These are phyloP conservation scores for Hymenoscyphus linearis DNA, from an alignment of 2,329 filamentous ascomycete species.

Conservation along the genomic window DNA sequence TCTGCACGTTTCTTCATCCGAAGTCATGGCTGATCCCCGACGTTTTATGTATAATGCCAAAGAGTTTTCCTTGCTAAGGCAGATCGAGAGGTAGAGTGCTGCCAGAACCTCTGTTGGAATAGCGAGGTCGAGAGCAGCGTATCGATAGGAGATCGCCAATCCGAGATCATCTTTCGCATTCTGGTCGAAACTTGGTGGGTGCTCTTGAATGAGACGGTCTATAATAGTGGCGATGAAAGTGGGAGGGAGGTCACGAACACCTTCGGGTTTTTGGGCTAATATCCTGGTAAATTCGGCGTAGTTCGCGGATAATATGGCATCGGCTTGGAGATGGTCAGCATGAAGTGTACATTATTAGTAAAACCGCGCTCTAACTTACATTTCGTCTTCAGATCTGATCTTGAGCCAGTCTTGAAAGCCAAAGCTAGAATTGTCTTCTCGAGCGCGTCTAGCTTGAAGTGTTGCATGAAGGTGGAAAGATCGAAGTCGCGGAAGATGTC, in stretches of 20 bases:
- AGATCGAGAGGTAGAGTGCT: slow-evolving; percentile 61
- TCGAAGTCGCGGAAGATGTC: slow-evolving; percentile 96
- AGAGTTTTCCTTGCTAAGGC: slow-evolving; percentile 55
- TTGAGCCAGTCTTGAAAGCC: slow-evolving; percentile 79
- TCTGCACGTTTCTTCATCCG: slow-evolving; percentile 63
- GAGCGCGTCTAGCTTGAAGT: slow-evolving; percentile 87
- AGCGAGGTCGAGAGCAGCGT: slow-evolving; percentile 52
- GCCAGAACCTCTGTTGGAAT: slow-evolving; percentile 67
- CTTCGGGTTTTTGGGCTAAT: slow-evolving; percentile 60
- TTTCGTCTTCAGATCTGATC: slow-evolving; percentile 80
- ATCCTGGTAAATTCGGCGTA: slow-evolving; percentile 72
- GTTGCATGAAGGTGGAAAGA: slow-evolving; percentile 88
- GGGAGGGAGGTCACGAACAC: slow-evolving; percentile 59
- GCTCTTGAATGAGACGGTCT: slow-evolving; percentile 81
- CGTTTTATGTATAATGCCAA: slow-evolving; percentile 67
- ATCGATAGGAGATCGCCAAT: slow-evolving; percentile 55
- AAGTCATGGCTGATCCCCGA: slow-evolving; percentile 68
- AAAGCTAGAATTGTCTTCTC: slow-evolving; percentile 83
- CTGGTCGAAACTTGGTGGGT: slow-evolving; percentile 79
- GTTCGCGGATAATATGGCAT: slow-evolving; percentile 81
- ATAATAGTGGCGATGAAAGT: slow-evolving; percentile 73
- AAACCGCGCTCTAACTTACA: slow-evolving; percentile 47
- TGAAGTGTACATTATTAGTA: background rate
- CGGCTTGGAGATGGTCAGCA: slow-evolving; percentile 50
- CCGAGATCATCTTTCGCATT: slow-evolving; percentile 65